phyloP scores from a whole-genome alignment of 2,329 filamentous ascomycete genomes.

The Fusarium proliferatum region DNA sequence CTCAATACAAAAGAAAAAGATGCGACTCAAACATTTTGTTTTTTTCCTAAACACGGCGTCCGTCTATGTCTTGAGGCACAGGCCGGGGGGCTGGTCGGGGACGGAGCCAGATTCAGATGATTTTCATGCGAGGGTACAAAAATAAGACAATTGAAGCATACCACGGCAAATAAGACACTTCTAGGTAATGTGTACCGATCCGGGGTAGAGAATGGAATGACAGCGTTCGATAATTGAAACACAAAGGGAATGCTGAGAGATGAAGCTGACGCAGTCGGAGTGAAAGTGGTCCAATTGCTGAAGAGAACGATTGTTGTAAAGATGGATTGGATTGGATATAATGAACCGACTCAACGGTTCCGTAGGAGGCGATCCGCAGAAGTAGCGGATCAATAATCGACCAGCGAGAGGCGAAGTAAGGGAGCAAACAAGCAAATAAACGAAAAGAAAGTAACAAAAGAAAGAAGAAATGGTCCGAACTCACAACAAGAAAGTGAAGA shows the following conservation, averaged over 20 bases:
- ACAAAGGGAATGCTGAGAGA: constrained; percentile 42
- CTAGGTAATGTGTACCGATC: constrained; percentile 33
- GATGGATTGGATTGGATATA: constrained; percentile 3
- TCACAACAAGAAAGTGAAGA: constrained; percentile 77
- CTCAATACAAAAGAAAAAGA: constrained; percentile 26
- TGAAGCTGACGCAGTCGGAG: constrained; percentile 25
- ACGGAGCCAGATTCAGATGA: constrained; percentile 35
- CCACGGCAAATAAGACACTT: constrained; percentile 45
- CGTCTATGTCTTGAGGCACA: constrained; percentile 29
- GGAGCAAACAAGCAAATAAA: constrained; percentile 25
- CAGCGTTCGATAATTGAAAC: constrained; percentile 42
- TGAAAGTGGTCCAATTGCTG: constrained; percentile 20
- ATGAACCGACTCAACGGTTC: constrained; percentile 27
- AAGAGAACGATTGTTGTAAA: constrained; percentile 7
- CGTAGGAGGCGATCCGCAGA: constrained; percentile 14
- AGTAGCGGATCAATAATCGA: constrained; percentile 27
- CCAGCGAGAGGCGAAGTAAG: constrained; percentile 38
- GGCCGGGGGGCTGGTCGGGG: constrained; percentile 32
- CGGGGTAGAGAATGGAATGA: constrained; percentile 37
- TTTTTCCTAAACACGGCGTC: constrained; percentile 4
- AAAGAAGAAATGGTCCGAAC: constrained; percentile 52
- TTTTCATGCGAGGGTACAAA: constrained; percentile 33
- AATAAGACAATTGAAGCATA: constrained; percentile 43
- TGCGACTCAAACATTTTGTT: constrained; percentile 14
- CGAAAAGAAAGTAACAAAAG: constrained; percentile 24